These are phyloP conservation scores for Chondrus crispus DNA, from an alignment of 23 red algal species.

Conservation along the genomic window DNA sequence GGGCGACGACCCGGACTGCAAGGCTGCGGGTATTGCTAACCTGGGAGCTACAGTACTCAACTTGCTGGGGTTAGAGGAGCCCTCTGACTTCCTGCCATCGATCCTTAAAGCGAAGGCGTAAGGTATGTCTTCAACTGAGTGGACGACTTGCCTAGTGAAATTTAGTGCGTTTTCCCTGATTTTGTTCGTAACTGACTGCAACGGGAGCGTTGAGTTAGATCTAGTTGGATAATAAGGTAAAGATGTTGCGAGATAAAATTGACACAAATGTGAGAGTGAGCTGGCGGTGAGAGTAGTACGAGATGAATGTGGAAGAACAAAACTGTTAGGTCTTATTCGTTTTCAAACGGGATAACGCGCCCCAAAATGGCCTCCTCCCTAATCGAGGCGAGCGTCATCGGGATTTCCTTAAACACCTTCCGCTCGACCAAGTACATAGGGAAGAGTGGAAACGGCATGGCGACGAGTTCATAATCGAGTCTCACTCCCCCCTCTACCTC, in stretches of 20 bases:
- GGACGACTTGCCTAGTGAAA: too few relatives aligned
- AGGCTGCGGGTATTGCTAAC: constrained; percentile 74
- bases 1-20: constrained; percentile 56
- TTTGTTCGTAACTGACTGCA: too few relatives aligned
- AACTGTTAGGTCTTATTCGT: too few relatives aligned
- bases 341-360: background rate
- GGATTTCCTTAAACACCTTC: constrained; percentile 92
- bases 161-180: too few relatives aligned
- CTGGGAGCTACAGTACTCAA: constrained; percentile 70
- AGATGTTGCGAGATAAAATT: too few relatives aligned
- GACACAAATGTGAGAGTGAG: too few relatives aligned
- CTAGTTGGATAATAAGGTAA: too few relatives aligned
- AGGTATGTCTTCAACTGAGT: background rate
- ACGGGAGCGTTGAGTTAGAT: too few relatives aligned
- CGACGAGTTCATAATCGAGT: constrained; percentile 80
- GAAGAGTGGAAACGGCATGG: constrained; percentile 74
- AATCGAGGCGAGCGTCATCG: constrained; percentile 70
- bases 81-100: constrained; percentile 62
- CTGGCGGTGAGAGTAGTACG: too few relatives aligned
- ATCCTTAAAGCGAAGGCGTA: constrained; percentile 47
- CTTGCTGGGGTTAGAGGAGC: constrained; percentile 70
- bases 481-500: constrained; percentile 7
- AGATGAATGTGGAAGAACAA: too few relatives aligned
- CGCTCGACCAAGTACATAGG: constrained; percentile 89
- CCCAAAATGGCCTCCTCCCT: constrained; percentile 48